Evolutionary conservation across 2,329 filamentous ascomycete genomes (phyloP).

Genomic region (Microdochium trichocladiopsis): DNA sequence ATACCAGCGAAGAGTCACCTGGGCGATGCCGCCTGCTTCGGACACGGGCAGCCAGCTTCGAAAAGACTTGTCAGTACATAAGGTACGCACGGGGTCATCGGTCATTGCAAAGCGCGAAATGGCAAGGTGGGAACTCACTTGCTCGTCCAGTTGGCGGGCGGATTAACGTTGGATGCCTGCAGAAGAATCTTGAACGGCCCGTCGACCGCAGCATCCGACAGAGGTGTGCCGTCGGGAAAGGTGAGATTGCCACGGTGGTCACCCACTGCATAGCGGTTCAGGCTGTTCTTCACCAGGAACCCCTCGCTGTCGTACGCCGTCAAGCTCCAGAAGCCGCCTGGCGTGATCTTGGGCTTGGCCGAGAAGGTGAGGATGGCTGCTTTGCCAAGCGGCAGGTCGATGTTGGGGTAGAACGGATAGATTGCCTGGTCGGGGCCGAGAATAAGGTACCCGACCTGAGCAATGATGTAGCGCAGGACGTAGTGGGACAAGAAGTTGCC

Average conservation of each 20-base stretch:
- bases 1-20: no score
- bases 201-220: neutral
- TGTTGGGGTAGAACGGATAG: no score
- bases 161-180: no score
- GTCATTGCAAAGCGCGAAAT: no score
- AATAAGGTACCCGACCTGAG: neutral
- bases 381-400: neutral
- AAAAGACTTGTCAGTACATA: no score
- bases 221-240: neutral
- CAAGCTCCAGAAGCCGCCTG: conserved; percentile 1
- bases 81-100: no score
- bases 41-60: no score
- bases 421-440: neutral
- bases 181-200: no score
- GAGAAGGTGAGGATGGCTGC: neutral
- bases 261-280: neutral
- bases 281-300: neutral
- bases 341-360: neutral
- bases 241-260: neutral
- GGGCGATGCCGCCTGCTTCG: no score
- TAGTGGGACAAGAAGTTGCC: neutral
- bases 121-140: no score
- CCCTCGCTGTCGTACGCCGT: neutral
- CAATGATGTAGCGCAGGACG: neutral
- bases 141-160: no score